A percentile compares a stretch with the other conserved stretches of the same genome.
phyloP scores from a whole-genome alignment of 2,329 filamentous ascomycete genomes.

The Cadophora sp. region DNA sequence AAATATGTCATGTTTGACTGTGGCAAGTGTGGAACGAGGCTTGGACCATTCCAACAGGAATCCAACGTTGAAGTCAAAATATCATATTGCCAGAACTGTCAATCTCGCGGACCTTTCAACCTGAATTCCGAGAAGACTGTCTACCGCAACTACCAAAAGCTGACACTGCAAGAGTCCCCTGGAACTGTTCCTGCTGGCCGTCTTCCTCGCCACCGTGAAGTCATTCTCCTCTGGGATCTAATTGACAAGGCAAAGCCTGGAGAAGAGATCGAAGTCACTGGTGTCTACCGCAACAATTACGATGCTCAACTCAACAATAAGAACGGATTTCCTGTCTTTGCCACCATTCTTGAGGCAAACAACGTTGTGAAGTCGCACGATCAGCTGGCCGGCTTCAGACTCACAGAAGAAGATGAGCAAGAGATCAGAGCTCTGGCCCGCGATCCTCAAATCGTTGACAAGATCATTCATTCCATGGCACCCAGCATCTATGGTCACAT shows the following conservation, averaged over 20 bases:
- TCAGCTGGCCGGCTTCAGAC: constrained; percentile 92
- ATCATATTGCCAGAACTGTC: constrained; percentile 94
- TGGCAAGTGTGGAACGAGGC: constrained; percentile 86
- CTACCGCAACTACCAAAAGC: constrained; percentile 97
- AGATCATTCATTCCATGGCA: constrained; percentile 90
- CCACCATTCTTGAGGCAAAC: constrained; percentile 96
- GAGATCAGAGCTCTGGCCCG: constrained; percentile 86
- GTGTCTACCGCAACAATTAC: constrained; percentile 98
- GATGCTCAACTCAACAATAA: constrained; percentile 98
- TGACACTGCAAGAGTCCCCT: constrained; percentile 95
- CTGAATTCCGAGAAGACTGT: constrained; percentile 97
- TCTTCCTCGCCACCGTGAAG: constrained; percentile 89
- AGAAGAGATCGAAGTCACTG: constrained; percentile 96
- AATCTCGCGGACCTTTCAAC: constrained; percentile 92
- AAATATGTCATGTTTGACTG: constrained; percentile 99
- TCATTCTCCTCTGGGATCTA: constrained; percentile 94
- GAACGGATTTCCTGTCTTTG: constrained; percentile 98
- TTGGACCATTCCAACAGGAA: constrained; percentile 97
- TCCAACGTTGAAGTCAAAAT: constrained; percentile 96
- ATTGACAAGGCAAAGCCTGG: constrained; percentile 97
- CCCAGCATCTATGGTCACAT: constrained; percentile 97
- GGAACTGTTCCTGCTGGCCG: constrained; percentile 96
- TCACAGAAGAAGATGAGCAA: constrained; percentile 95
- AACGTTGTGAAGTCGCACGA: constrained; percentile 97
- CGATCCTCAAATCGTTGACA: constrained; percentile 91